These are phyloP conservation scores for Botryotinia calthae DNA, from an alignment of 2,329 filamentous ascomycete species.

Conservation along the genomic window DNA sequence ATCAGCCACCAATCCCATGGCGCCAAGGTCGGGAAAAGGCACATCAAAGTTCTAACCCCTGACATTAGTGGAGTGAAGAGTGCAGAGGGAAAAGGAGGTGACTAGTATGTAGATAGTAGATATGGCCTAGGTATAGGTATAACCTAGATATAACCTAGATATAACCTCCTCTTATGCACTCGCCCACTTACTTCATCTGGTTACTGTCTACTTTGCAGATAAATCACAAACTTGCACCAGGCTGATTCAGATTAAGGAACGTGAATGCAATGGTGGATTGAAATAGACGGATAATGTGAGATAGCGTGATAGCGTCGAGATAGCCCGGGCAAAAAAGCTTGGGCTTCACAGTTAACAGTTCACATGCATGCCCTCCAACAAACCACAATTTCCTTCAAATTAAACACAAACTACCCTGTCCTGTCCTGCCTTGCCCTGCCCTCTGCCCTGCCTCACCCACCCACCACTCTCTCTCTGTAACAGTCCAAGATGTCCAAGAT, in stretches of 20 bases:
- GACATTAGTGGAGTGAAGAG: not conserved
- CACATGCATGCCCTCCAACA: not conserved
- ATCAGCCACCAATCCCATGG: not conserved
- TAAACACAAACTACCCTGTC: not conserved
- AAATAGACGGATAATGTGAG: not conserved
- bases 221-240: not conserved
- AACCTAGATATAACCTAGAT: not conserved
- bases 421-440: not conserved
- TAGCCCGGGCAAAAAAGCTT: constrained; percentile 1
- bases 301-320: not conserved
- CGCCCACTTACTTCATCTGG: not conserved
- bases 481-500: not conserved
- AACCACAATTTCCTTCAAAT: not conserved
- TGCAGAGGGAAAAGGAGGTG: not conserved
- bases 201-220: not conserved
- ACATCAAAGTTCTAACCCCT: not conserved
- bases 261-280: not conserved
- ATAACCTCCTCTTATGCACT: not conserved
- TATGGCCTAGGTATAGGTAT: no score
- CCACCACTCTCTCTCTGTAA: not conserved
- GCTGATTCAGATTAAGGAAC: constrained; percentile 1
- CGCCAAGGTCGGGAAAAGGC: not conserved
- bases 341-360: no score
- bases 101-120: not conserved
- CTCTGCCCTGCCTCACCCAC: not conserved